These are phyloP conservation scores for Colletotrichum plurivorum DNA, from an alignment of 2,329 filamentous ascomycete genomes.

Conservation along the genomic window DNA sequence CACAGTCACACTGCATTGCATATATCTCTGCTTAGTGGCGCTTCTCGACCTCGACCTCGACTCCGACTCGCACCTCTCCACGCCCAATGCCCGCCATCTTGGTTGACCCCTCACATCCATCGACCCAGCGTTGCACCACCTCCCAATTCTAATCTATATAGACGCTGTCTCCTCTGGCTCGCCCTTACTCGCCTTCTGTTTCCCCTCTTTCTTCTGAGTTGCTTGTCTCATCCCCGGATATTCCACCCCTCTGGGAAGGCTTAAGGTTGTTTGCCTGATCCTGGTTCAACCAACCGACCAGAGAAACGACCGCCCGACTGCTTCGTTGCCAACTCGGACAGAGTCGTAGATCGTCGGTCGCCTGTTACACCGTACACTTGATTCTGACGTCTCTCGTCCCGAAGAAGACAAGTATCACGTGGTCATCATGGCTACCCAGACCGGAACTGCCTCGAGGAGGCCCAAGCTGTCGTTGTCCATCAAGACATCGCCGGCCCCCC, in stretches of 20 bases:
- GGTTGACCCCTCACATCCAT: constrained; percentile 2
- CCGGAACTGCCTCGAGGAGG: constrained; percentile 58
- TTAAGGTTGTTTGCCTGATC: constrained; percentile 44
- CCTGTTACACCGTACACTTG: not conserved
- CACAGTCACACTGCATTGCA: constrained; percentile 41
- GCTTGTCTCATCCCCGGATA: constrained; percentile 20
- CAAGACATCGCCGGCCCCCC: constrained; percentile 58
- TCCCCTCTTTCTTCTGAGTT: constrained; percentile 17
- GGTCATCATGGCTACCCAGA: constrained; percentile 54
- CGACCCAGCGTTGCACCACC: constrained; percentile 18
- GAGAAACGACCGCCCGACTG: constrained; percentile 14
- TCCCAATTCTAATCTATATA: constrained; percentile 37
- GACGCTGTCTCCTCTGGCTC: constrained; percentile 26
- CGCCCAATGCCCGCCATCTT: constrained; percentile 21
- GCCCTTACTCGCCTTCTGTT: constrained; percentile 8
- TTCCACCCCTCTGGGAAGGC: constrained; percentile 38
- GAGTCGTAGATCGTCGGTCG: constrained; percentile 28
- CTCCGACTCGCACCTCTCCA: not conserved
- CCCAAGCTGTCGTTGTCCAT: constrained; percentile 72
- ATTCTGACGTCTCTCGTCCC: not conserved
- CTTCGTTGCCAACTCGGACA: constrained; percentile 44
- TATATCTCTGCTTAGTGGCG: constrained; percentile 38
- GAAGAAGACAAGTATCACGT: constrained; percentile 12
- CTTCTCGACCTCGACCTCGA: constrained; percentile 19
- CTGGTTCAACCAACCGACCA: constrained; percentile 42